These are phyloP conservation scores for Suillus alpinus DNA, from an alignment of 768 basidiomycete species.

Conservation along the genomic window DNA sequence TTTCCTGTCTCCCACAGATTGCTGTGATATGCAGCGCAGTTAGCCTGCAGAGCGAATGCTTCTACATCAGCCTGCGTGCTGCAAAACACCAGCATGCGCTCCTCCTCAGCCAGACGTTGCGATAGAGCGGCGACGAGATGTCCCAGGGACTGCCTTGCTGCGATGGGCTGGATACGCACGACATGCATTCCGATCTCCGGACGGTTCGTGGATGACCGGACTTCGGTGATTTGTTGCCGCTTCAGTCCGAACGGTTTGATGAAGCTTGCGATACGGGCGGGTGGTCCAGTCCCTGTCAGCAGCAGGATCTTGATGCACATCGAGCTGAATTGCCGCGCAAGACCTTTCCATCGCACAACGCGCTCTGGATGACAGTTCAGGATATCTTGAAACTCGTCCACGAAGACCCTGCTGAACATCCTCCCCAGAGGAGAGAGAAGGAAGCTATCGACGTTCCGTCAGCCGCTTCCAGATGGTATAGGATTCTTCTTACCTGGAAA, in stretches of 20 bases:
- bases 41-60: neutral
- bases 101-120: neutral
- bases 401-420: neutral
- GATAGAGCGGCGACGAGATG: neutral
- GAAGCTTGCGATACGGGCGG: neutral
- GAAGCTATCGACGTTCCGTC: neutral
- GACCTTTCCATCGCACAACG: neutral
- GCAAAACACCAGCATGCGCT: neutral
- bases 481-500: neutral
- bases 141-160: neutral
- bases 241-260: neutral
- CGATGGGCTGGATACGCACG: neutral
- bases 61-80: neutral
- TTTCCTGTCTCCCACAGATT: neutral
- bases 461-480: neutral
- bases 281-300: no score
- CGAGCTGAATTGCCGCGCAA: neutral
- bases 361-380: neutral
- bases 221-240: no score
- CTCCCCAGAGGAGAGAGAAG: neutral
- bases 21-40: neutral
- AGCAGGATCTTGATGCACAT: no score
- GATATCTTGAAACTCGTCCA: neutral
- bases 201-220: neutral
- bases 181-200: neutral